These are phyloP conservation scores for Epichloe sp. DNA, from an alignment of 2,329 filamentous ascomycete genomes.

Conservation along the genomic window DNA sequence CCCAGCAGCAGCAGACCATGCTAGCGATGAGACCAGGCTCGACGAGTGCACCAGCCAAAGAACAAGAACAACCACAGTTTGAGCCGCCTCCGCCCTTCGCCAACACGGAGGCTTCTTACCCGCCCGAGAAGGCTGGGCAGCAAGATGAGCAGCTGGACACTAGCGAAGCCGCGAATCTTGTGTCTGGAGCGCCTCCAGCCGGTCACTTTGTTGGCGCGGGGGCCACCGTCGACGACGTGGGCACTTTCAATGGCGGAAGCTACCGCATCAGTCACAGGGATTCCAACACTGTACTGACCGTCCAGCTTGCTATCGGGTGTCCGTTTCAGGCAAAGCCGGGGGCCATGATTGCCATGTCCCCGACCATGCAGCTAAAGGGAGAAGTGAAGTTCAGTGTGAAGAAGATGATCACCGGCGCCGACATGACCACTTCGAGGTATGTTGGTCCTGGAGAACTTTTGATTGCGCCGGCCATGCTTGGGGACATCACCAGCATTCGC, in stretches of 20 bases:
- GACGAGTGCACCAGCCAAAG: conserved; percentile 9
- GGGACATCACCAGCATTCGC: conserved; percentile 73
- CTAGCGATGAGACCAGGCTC: conserved; percentile 14
- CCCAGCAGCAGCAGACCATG: conserved; percentile 7
- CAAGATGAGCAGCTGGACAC: conserved; percentile 13
- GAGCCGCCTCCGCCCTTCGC: conserved; percentile 15
- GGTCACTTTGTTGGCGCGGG: conserved; percentile 50
- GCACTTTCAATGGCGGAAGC: conserved; percentile 93
- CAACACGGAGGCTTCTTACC: conserved; percentile 12
- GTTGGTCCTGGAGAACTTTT: conserved; percentile 86
- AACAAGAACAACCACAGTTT: conserved; percentile 15
- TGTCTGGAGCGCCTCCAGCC: conserved; percentile 27
- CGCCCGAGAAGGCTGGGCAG: conserved; percentile 15
- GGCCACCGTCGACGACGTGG: conserved; percentile 65
- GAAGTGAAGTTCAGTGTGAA: conserved; percentile 77
- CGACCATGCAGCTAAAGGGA: conserved; percentile 73
- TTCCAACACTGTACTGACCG: conserved; percentile 75
- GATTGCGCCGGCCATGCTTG: conserved; percentile 65
- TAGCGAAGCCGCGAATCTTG: conserved; percentile 18
- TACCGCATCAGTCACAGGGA: conserved; percentile 90
- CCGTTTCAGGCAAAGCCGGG: conserved; percentile 73
- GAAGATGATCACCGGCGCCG: conserved; percentile 74
- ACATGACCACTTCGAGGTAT: conserved; percentile 66
- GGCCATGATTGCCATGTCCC: conserved; percentile 90
- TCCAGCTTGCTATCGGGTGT: conserved; percentile 82